Conservation (phyloP, 2,329 filamentous ascomycete species). For the Blastomyces silverae region DNA sequence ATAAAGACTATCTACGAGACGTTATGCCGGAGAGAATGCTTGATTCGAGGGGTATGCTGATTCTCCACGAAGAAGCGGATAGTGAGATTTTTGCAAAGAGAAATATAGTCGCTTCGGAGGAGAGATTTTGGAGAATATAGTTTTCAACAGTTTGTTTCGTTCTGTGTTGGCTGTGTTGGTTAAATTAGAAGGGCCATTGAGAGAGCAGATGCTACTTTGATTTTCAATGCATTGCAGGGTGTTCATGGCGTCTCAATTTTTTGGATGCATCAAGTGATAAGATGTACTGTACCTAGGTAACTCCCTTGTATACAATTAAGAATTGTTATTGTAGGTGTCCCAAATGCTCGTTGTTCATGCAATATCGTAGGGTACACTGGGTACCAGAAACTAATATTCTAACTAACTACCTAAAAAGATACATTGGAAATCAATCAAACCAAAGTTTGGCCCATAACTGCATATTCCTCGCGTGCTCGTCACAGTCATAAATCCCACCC, state of each 20-base stretch:
- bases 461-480: neutral
- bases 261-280: too few species aligned
- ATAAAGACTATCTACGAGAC: slow-evolving; percentile 16
- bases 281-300: too few species aligned
- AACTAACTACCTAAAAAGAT: neutral
- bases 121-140: slow-evolving; percentile 18
- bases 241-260: too few species aligned
- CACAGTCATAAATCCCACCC: neutral
- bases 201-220: too few species aligned
- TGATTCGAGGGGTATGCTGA: slow-evolving; percentile 26
- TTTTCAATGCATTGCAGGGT: too few species aligned
- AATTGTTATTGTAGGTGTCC: neutral
- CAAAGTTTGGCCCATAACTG: neutral
- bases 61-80: slow-evolving; percentile 15
- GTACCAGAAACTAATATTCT: neutral
- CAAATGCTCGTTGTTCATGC: neutral
- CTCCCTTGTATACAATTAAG: neutral
- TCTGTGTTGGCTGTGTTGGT: too few species aligned
- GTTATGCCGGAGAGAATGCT: slow-evolving; percentile 24
- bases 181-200: too few species aligned
- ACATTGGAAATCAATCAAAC: neutral
- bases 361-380: neutral
- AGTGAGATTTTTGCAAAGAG: slow-evolving; percentile 16
- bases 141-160: too few species aligned
- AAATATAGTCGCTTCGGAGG: slow-evolving; percentile 17